These are phyloP conservation scores for Clavaria fumosa DNA, from an alignment of 768 basidiomycete genomes.

Conservation along the genomic window DNA sequence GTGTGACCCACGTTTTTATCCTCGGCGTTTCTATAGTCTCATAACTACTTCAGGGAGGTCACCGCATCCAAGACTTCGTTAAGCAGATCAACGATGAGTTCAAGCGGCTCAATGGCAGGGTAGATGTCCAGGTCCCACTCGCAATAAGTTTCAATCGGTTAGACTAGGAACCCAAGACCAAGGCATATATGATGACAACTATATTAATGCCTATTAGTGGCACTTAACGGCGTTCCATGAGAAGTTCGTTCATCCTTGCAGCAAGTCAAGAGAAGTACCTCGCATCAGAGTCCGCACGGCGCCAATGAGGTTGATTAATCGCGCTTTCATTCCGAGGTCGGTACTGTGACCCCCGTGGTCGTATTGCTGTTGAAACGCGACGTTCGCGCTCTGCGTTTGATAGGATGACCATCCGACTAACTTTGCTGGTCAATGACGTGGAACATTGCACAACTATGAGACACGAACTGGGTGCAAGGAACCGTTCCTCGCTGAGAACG, in stretches of 20 bases:
- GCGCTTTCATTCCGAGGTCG: constrained; percentile 50
- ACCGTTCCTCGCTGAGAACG: constrained; percentile 90
- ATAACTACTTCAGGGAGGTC: constrained; percentile 74
- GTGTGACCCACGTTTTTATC: too few species aligned
- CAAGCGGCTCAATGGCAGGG: constrained; percentile 36
- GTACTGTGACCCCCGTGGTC: constrained; percentile 47
- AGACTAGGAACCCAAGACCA: constrained; percentile 55
- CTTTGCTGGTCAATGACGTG: constrained; percentile 10
- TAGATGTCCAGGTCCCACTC: background rate
- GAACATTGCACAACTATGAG: constrained; percentile 4
- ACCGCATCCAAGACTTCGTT: constrained; percentile 59
- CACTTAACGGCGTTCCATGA: constrained; percentile 34
- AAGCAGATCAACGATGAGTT: constrained; percentile 65
- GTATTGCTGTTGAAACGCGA: constrained; percentile 49
- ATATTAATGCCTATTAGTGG: constrained; percentile 83
- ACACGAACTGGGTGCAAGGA: constrained; percentile 75
- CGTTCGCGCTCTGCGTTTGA: constrained; percentile 38
- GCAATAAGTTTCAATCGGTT: constrained; percentile 7
- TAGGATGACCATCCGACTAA: constrained; percentile 83
- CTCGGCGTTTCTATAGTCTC: constrained; percentile 39
- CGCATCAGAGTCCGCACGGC: constrained; percentile 95
- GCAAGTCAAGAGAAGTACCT: constrained; percentile 43
- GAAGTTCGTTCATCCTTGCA: constrained; percentile 1
- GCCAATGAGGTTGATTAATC: constrained; percentile 82
- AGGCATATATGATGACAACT: constrained; percentile 74